Evolutionary conservation across 192 early-diverging fungal species (phyloP).

Genomic region (Bifiguratus adelaidae): DNA sequence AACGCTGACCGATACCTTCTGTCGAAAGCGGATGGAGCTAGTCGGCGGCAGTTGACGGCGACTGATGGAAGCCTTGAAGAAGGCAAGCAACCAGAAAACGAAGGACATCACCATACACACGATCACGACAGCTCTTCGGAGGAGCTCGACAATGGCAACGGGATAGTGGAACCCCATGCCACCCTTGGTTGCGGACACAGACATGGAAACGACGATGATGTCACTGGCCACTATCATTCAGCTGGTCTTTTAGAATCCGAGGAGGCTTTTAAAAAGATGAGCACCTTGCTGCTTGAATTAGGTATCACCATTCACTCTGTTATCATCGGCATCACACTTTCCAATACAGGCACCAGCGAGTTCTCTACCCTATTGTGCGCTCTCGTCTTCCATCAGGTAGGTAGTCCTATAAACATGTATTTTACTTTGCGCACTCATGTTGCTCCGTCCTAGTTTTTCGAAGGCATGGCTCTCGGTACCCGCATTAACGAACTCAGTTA

Average conservation of each 20-base stretch:
- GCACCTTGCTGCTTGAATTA: slow-evolving; percentile 65
- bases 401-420: background rate
- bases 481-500: slow-evolving; percentile 46
- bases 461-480: slow-evolving; percentile 67
- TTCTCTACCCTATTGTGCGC: slow-evolving; percentile 57
- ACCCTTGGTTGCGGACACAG: too few relatives aligned
- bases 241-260: slow-evolving; percentile 23
- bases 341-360: slow-evolving; percentile 34
- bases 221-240: slow-evolving; percentile 8
- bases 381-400: slow-evolving; percentile 66
- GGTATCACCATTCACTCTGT: slow-evolving; percentile 71
- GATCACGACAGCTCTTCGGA: too few relatives aligned
- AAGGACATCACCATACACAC: too few relatives aligned
- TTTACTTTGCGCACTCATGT: slow-evolving; percentile 1
- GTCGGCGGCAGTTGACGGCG: too few relatives aligned
- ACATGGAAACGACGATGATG: background rate
- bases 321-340: slow-evolving; percentile 63
- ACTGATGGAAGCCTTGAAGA: too few relatives aligned
- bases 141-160: too few relatives aligned
- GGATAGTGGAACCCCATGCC: too few relatives aligned
- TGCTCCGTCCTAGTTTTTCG: slow-evolving; percentile 46
- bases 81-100: too few relatives aligned
- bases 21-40: too few relatives aligned
- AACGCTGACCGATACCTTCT: too few relatives aligned
- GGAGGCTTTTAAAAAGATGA: slow-evolving; percentile 19